These are phyloP conservation scores for Cochlearia excelsa DNA, from an alignment of 345 rosid species.

Conservation along the genomic window DNA sequence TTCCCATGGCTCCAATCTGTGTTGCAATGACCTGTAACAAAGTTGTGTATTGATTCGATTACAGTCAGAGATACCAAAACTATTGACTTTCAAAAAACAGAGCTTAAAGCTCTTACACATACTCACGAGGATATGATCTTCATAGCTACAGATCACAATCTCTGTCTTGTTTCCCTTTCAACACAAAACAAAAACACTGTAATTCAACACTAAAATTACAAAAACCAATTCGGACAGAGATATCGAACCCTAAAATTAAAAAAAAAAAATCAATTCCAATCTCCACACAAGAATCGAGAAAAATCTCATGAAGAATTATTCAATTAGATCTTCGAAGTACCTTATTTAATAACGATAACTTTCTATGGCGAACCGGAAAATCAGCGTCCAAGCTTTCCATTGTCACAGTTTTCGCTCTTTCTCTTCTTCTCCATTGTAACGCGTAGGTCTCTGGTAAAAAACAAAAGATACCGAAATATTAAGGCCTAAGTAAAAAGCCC, in stretches of 20 bases:
- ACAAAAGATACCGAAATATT: too few species aligned
- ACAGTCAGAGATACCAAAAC: slow-evolving; percentile 18
- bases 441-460: too few species aligned
- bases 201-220: too few species aligned
- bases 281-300: neutral
- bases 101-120: neutral
- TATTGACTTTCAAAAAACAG: too few species aligned
- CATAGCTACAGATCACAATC: slow-evolving; percentile 62
- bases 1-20: slow-evolving; percentile 89
- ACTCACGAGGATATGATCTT: slow-evolving; percentile 73
- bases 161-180: slow-evolving; percentile 81
- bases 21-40: slow-evolving; percentile 72
- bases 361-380: slow-evolving; percentile 54
- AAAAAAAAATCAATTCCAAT: too few species aligned
- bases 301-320: too few species aligned
- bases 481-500: too few species aligned
- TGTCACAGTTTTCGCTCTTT: slow-evolving; percentile 6
- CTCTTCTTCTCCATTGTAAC: too few species aligned
- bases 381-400: slow-evolving; percentile 41
- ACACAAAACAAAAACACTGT: neutral
- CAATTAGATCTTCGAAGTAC: slow-evolving; percentile 41
- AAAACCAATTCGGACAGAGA: neutral
- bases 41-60: slow-evolving; percentile 3
- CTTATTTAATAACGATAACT: slow-evolving; percentile 45
- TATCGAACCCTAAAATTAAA: too few species aligned